Base-by-base conservation (phyloP, 2,329 filamentous ascomycete genomes). In the Gyromitra esculenta region DNA sequence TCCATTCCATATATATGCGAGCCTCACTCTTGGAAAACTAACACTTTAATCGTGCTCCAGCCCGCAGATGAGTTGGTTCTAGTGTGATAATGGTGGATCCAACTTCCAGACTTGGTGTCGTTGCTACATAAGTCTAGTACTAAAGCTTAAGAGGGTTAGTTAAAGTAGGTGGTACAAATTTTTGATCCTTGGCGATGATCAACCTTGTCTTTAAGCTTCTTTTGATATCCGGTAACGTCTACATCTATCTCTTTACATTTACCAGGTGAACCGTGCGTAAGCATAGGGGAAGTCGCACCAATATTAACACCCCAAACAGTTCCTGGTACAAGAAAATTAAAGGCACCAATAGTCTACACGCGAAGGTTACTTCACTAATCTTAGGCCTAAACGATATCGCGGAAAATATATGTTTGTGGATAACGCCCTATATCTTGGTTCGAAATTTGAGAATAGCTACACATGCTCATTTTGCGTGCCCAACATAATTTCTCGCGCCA, bases 151-250 rank as follows among this genome's bases (percentile, higher is more conserved):
- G 31, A 70, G 21, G 60, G 45, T 64, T 2, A 56, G 31, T 35
- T 72, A 65, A n/a, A 31, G 70, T 65, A 73, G 70, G 70, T 73
- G 31, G 50, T 65, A 71, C 68, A 50, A 39, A 13, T 7, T 18
- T 31, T 48, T n/a, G 18, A 56, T 63, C 59, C 68, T 72, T 56
- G 59, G 57, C 59, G 68, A 45, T 57, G 60, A 73, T 66, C 69
- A 72, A 25, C 59, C 48, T 48, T 70, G 39, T 8, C 48, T 64
- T 63, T 71, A 71, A 70, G 67, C 57, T 48, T 65, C 59, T 37
- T 72, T 65, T 39, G 21, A 64, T 56, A 64, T 54, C 35, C 15
- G 15, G 68, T 43, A 64, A 45, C 37, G 13, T 54, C 35, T 37
- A 3, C 25, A 31, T 31, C 25, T 31, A 31, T 4, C 25, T 31